Evolutionary conservation across 2,329 filamentous ascomycete genomes (phyloP), one percentile per base, ranked within the genome.

Genomic region (Dothistroma pini): DNA sequence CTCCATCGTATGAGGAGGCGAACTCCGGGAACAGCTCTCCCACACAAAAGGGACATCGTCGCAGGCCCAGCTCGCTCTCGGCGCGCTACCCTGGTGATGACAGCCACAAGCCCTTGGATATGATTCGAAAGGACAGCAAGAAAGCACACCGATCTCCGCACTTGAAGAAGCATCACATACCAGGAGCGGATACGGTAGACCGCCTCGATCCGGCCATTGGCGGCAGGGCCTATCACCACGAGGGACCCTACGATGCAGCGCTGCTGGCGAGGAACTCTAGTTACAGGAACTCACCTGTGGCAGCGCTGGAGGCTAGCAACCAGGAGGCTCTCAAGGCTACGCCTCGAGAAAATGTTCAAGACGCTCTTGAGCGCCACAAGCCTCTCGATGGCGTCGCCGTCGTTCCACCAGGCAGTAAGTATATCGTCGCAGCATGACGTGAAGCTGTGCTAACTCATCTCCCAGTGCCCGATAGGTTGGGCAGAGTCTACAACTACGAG

Each of bases 191-290:
- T 74, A 81, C 82, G 9, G 95, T 97, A 70, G 93, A 97, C 74
- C 79, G 80, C 5, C 84, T 97, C 1, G 93, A 96, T 72, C 81
- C 79, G 57, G 79, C 83, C 2, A 75, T 83, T n/a, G 83, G 84
- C 57, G 83, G 84, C 55, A 82, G 82, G 19, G 77, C 82, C 2
- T 96, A 96, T 75, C 93, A 97, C 75, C 93, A 97, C 70, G 90
- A 89, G 65, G 93, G 93, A 0, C 93, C 93, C 0, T 97, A 90
- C 69, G 93, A 97, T 73, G 91, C 93, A 10, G 89, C 90, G 1
- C 81, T 91, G 56, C 80, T 88, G 1, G 85, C 89, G 12, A 84
- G 90, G 53, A 97, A 97, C 76, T 80, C 78, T 4, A 68, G 62
- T 25, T 81, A 79, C 68, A 78, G 81, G 58, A 77, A 74, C 60